These are phyloP conservation scores for Hypoxylon sp. DNA, from an alignment of 2,329 filamentous ascomycete genomes.

Conservation along the genomic window DNA sequence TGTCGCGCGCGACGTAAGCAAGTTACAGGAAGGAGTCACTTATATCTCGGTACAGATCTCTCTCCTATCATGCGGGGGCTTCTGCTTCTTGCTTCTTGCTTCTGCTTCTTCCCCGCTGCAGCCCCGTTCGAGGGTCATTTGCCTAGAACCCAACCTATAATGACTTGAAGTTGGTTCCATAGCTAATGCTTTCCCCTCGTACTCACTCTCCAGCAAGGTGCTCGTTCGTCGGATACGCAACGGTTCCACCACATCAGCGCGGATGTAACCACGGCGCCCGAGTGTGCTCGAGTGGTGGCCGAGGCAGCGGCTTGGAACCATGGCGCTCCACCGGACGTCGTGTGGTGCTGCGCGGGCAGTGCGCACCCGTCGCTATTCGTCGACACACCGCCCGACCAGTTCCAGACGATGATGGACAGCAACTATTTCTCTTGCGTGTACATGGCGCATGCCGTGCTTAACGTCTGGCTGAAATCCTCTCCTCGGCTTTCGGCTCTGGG, in stretches of 20 bases:
- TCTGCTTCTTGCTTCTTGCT: too few relatives aligned
- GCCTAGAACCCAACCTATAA: conserved; percentile 5
- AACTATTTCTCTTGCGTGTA: conserved; percentile 53
- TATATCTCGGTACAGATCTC: conserved; percentile 50
- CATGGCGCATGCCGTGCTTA: conserved; percentile 49
- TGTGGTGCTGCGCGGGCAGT: conserved; percentile 73
- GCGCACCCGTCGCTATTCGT: conserved; percentile 59
- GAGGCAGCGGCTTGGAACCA: conserved; percentile 70
- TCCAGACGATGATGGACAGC: conserved; percentile 50
- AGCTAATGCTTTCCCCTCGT: background rate
- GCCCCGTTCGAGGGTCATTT: too few relatives aligned
- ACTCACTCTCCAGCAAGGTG: conserved; percentile 59
- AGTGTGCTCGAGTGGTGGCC: conserved; percentile 63
- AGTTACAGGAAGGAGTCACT: conserved; percentile 65
- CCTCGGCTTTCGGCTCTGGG: background rate
- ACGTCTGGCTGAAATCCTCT: conserved; percentile 43
- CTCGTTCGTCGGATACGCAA: conserved; percentile 61
- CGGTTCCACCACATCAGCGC: conserved; percentile 71
- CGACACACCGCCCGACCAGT: conserved; percentile 46
- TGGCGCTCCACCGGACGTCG: conserved; percentile 65
- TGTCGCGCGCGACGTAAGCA: conserved; percentile 68
- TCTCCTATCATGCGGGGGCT: background rate
- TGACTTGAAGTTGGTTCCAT: background rate
- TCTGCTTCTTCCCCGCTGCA: too few relatives aligned
- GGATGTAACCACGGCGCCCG: conserved; percentile 65